Base-by-base conservation (phyloP, 352 stramenopile genomes). In the Peronospora destructor region DNA sequence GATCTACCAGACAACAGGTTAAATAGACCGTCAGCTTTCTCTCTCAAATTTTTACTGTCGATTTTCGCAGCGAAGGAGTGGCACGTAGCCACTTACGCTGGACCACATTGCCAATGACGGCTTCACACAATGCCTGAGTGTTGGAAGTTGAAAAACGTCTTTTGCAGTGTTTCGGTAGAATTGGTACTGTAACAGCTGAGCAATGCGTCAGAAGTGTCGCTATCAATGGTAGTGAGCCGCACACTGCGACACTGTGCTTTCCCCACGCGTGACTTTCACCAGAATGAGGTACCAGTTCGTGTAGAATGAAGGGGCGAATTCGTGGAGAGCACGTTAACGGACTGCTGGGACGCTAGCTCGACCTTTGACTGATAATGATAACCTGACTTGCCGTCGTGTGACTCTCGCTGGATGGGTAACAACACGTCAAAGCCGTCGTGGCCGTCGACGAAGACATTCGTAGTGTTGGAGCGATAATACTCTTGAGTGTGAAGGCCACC, bases 401-500 rank as follows among this genome's bases (percentile, higher is more conserved):
- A 44, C 39, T 41, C 30, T 33, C 45, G 39, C 30, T 68, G 30
- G 46, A 41, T 56, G 38, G 32, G 14, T 45, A 51, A 1, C 46
- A 60, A 1, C 52, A 64, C 6, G 38, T 55, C 10, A 51, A 70
- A 25, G 48, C 43, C 40, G 57, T 59, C 26, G 53, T 66, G 30
- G 45, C 34, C 17, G 45, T 67, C 13, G 62, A 64, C 14, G 53
- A 58, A 19, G 48, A 61, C 43, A 59, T 50, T 6, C 57, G 61
- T 36, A 87, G 51, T 29, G 51, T 66, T 21, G 74, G 77, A 4
- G 73, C 74, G 30, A 86, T 84, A 42, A 85, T 84, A 55, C 71
- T 85, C 50, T 84, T 82, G 14, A 89, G 71, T 40, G 73, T 84
- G 57, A 78, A 87, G 40, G 71, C 75, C 4, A 85, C 73, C 37